Conservation (phyloP, 306 rosid species). For the Cucurbita moschata region DNA sequence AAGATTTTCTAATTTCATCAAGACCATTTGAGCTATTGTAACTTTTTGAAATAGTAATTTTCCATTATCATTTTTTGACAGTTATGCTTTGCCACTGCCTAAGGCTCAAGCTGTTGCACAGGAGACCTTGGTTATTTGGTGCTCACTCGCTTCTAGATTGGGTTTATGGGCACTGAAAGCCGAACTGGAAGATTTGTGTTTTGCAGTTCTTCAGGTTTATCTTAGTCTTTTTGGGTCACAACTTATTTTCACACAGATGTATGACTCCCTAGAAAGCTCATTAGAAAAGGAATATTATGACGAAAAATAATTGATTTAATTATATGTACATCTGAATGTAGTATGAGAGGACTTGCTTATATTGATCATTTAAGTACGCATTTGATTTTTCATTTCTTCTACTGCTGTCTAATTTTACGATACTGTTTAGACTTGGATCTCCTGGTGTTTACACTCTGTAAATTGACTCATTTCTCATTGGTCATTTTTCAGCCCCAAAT, state of each 20-base stretch:
- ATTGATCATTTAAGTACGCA: background rate
- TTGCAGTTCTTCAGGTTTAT: conserved; percentile 84
- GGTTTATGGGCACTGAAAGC: conserved; percentile 96
- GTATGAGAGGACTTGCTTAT: background rate
- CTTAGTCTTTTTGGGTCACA: conserved; percentile 7
- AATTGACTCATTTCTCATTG: conserved; percentile 8
- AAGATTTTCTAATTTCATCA: background rate
- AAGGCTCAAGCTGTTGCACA: conserved; percentile 93
- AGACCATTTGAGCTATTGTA: background rate
- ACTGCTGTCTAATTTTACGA: background rate
- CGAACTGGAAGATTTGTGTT: conserved; percentile 88
- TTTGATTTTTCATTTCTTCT: background rate
- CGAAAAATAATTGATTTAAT: background rate
- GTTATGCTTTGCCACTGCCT: conserved; percentile 61
- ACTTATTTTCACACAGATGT: background rate
- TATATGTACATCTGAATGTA: background rate
- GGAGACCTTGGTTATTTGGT: conserved; percentile 92
- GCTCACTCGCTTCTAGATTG: conserved; percentile 91
- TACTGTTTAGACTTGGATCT: background rate
- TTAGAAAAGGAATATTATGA: background rate
- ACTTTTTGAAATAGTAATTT: conserved; percentile 4
- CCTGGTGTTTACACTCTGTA: background rate
- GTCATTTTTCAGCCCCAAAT: conserved; percentile 61
- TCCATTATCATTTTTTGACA: conserved; percentile 24
- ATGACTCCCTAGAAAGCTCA: background rate